These are phyloP conservation scores for Arachnomyces sp. DNA, from an alignment of 2,329 filamentous ascomycete genomes.

Conservation along the genomic window DNA sequence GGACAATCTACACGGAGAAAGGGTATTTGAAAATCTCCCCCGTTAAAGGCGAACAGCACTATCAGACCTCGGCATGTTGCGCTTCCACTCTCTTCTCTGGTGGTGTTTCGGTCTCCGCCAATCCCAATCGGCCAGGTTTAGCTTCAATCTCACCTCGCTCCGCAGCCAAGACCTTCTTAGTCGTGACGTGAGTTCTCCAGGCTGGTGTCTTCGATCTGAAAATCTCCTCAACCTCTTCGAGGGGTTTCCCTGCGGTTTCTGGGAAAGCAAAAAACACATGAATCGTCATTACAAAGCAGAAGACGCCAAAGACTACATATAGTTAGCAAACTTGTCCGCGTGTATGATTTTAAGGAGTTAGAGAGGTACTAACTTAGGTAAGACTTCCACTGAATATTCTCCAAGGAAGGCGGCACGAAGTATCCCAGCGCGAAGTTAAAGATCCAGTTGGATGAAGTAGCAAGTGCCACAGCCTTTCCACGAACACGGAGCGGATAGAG, in stretches of 20 bases:
- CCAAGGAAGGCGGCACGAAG: slow-evolving; percentile 8
- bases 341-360: too few species aligned
- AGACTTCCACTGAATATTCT: slow-evolving; percentile 8
- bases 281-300: slow-evolving; percentile 57
- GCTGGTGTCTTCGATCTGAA: slow-evolving; percentile 33
- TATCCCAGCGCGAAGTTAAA: slow-evolving; percentile 9
- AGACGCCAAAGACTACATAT: slow-evolving; percentile 57
- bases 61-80: too few species aligned
- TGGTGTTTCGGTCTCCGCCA: too few species aligned
- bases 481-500: slow-evolving; percentile 7
- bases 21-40: too few species aligned
- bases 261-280: slow-evolving; percentile 57
- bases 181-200: slow-evolving; percentile 5
- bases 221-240: slow-evolving; percentile 64
- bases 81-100: too few species aligned
- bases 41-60: too few species aligned
- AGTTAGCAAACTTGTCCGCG: too few species aligned
- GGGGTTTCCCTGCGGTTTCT: slow-evolving; percentile 58
- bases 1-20: too few species aligned
- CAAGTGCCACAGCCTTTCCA: slow-evolving; percentile 7
- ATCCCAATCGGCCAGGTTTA: neutral
- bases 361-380: slow-evolving; percentile 5
- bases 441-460: slow-evolving; percentile 11
- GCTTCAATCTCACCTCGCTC: slow-evolving; percentile 6
- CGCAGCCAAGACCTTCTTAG: slow-evolving; percentile 1